Percentiles rank a stretch among this genome's conserved stretches.
Conservation (phyloP, 805 yeast genomes). For the Metschnikowia anglica region DNA sequence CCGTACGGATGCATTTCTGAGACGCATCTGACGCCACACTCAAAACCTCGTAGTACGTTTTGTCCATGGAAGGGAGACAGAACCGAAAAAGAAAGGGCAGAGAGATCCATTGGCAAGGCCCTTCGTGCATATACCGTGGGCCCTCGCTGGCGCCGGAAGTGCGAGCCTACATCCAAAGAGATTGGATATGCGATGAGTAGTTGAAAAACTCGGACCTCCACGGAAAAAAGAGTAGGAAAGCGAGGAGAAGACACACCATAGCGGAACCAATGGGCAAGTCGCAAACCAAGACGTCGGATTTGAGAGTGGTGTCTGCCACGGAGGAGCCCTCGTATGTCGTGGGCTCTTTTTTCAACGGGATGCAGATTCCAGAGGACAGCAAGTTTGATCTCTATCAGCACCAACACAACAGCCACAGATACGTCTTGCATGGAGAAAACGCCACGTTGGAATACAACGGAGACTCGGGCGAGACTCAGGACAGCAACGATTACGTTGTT, state of each 20-base stretch:
- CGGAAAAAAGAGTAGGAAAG: neutral
- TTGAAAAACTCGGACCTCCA: conserved; percentile 4
- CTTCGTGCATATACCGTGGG: conserved; percentile 1
- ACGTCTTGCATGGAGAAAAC: conserved; percentile 75
- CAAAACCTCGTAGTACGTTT: conserved; percentile 55
- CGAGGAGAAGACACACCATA: neutral
- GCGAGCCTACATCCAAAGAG: neutral
- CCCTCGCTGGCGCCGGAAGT: neutral
- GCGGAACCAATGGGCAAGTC: conserved; percentile 29
- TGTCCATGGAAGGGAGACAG: conserved; percentile 1
- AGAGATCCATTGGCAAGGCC: neutral
- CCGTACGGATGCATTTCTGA: conserved; percentile 49
- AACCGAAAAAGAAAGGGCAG: neutral
- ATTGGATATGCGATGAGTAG: conserved; percentile 17
- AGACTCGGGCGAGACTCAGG: conserved; percentile 28
- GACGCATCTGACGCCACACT: conserved; percentile 45
- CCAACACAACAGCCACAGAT: conserved; percentile 37
- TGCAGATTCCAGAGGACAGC: conserved; percentile 57
- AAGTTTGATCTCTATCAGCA: conserved; percentile 62
- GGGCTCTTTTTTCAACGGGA: conserved; percentile 80
- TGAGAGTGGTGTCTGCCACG: conserved; percentile 37
- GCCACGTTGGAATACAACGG: conserved; percentile 75
- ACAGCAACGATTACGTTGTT: conserved; percentile 57
- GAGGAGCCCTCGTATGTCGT: conserved; percentile 53
- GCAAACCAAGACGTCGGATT: conserved; percentile 40